Evolutionary conservation across 140 eudicot species (phyloP).

Genomic region (Stevia rebaudiana): DNA sequence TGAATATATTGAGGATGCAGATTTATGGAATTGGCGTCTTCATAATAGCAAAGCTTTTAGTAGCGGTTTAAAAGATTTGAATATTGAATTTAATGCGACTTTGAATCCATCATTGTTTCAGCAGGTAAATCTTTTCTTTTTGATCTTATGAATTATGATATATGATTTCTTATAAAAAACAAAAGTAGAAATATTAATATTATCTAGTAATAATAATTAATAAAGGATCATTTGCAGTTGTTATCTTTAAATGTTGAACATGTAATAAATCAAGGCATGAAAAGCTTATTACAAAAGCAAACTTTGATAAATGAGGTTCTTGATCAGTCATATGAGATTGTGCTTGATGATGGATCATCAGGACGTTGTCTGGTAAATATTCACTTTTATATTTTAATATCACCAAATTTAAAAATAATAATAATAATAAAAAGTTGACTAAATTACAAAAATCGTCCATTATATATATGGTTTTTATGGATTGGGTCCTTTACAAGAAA

Average conservation of each 20-base stretch:
- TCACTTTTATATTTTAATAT: background rate
- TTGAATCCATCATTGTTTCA: slow-evolving; percentile 60
- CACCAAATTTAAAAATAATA: too few species aligned
- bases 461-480: too few species aligned
- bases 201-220: background rate
- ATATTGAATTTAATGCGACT: slow-evolving; percentile 43
- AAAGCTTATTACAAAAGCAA: slow-evolving; percentile 65
- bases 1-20: slow-evolving; percentile 75
- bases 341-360: slow-evolving; percentile 62
- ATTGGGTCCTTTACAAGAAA: too few species aligned
- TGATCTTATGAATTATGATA: background rate
- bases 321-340: slow-evolving; percentile 64
- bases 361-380: slow-evolving; percentile 65
- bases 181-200: background rate
- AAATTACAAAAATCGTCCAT: too few species aligned
- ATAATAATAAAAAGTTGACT: too few species aligned
- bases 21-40: slow-evolving; percentile 77
- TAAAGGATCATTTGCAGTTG: slow-evolving; percentile 35
- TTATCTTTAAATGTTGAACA: slow-evolving; percentile 54
- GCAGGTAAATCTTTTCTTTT: slow-evolving; percentile 38
- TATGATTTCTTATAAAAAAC: background rate
- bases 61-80: slow-evolving; percentile 69
- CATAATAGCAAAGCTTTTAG: slow-evolving; percentile 76
- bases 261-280: slow-evolving; percentile 53
- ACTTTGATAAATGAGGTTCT: slow-evolving; percentile 53